Conservation (phyloP, 179 eudicot genomes). For the Silene coronaria region DNA sequence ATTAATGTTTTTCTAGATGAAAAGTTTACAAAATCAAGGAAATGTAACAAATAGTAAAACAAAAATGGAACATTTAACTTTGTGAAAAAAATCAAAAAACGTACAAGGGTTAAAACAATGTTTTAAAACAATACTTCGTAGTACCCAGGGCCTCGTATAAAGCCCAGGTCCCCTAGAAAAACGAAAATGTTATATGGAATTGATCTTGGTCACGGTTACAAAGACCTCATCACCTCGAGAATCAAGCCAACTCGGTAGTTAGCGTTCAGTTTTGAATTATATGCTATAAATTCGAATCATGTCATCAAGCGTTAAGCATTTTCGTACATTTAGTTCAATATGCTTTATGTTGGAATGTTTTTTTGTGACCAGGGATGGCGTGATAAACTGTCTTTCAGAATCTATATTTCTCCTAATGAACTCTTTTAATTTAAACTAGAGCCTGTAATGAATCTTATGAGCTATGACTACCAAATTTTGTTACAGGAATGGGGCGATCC, state of each 20-base stretch:
- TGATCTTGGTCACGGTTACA: background rate
- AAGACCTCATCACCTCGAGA: background rate
- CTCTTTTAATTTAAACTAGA: background rate
- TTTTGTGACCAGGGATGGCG: background rate
- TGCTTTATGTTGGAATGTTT: background rate
- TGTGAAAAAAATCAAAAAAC: background rate
- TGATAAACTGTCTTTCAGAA: constrained; percentile 6
- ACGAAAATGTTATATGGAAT: background rate
- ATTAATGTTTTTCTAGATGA: background rate
- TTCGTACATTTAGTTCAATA: background rate
- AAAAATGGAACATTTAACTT: background rate
- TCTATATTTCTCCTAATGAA: background rate
- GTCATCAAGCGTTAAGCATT: background rate
- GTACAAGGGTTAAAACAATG: background rate
- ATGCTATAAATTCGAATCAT: background rate
- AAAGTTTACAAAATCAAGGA: background rate
- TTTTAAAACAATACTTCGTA: background rate
- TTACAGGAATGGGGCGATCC: constrained; percentile 99
- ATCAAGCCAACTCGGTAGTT: background rate
- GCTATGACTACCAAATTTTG: constrained; percentile 12
- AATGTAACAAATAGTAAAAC: too few species aligned
- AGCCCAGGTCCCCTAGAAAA: too few species aligned
- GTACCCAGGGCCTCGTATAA: background rate
- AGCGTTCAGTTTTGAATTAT: constrained; percentile 1
- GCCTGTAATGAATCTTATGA: background rate